Evolutionary conservation across 257 asterid species (phyloP).

Genomic region (Solanum chilense): DNA sequence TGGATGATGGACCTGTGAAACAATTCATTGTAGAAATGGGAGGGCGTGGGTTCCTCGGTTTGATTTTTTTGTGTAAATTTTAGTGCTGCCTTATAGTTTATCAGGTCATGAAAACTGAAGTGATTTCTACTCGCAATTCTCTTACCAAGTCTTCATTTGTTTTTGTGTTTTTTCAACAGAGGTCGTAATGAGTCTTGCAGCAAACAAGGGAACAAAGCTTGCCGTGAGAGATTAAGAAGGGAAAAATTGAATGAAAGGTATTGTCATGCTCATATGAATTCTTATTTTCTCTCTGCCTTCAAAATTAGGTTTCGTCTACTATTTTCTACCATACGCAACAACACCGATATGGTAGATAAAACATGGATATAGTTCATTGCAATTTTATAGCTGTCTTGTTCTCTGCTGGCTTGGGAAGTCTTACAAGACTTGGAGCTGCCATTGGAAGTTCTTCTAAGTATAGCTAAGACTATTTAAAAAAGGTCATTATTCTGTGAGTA

Average conservation of each 20-base stretch:
- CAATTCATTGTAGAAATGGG: neutral
- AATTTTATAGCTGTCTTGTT: neutral
- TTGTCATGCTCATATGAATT: neutral
- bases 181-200: constrained; percentile 48
- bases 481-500: neutral
- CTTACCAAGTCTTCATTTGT: neutral
- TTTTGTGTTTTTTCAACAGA: constrained; percentile 26
- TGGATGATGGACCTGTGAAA: neutral
- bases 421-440: neutral
- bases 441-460: neutral
- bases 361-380: neutral
- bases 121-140: neutral
- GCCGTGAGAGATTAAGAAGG: constrained; percentile 85
- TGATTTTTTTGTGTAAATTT: neutral
- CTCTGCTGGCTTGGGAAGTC: neutral
- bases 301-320: neutral
- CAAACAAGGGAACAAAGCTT: constrained; percentile 61
- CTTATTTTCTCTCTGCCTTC: neutral
- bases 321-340: neutral
- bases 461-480: neutral
- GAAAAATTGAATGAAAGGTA: constrained; percentile 78
- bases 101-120: neutral
- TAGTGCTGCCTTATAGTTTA: neutral
- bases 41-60: neutral
- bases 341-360: neutral